Percentiles rank a stretch among this genome's conserved stretches.
Conservation (phyloP, 2,329 filamentous ascomycete genomes). For the Monosporascus sp. region DNA sequence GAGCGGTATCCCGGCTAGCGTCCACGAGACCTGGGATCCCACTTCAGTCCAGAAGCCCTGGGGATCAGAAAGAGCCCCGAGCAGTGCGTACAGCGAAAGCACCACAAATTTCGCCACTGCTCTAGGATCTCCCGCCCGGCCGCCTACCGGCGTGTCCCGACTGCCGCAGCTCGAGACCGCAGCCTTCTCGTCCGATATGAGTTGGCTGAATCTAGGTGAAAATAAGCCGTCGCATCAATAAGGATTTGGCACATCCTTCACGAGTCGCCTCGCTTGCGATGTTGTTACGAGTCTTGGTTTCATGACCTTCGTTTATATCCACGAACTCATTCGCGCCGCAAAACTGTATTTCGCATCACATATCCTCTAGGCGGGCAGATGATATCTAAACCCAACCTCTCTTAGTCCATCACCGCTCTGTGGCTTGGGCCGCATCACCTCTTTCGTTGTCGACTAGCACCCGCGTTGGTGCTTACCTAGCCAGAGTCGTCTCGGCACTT, state of each 20-base stretch:
- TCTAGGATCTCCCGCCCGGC: slow-evolving; percentile 27
- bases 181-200: slow-evolving; percentile 61
- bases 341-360: slow-evolving; percentile 8
- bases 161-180: slow-evolving; percentile 48
- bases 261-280: slow-evolving; percentile 10
- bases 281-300: slow-evolving; percentile 16
- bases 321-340: slow-evolving; percentile 9
- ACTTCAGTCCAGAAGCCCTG: slow-evolving; percentile 40
- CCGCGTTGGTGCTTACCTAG: neutral
- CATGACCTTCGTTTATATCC: slow-evolving; percentile 21
- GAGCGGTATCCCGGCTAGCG: slow-evolving; percentile 61
- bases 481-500: neutral
- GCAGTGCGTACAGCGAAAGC: slow-evolving; percentile 45
- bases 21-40: slow-evolving; percentile 52
- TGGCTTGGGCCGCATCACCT: neutral
- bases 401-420: neutral
- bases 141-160: slow-evolving; percentile 35
- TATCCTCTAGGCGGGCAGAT: neutral
- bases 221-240: slow-evolving; percentile 15
- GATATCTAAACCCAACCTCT: neutral
- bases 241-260: slow-evolving; percentile 1
- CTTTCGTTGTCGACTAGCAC: neutral
- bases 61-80: slow-evolving; percentile 45
- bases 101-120: slow-evolving; percentile 37
- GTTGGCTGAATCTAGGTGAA: slow-evolving; percentile 70